Conservation (phyloP, 495 filamentous ascomycete genomes). For the Neurospora sublineolata region DNA sequence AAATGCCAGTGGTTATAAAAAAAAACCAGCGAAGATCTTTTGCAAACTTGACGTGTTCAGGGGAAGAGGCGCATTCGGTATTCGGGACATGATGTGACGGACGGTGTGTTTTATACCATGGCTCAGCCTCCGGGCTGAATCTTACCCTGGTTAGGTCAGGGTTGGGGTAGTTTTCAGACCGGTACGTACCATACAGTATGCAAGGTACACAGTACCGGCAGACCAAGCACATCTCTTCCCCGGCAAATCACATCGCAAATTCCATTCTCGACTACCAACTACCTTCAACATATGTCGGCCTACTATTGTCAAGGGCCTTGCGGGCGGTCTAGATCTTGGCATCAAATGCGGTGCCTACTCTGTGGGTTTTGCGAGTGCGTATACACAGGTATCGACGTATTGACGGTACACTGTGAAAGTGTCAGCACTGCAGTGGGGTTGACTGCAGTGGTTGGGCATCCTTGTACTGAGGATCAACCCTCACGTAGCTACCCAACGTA, state of each 20-base stretch:
- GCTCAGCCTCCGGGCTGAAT: background rate
- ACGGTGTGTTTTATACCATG: background rate
- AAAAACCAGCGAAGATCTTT: background rate
- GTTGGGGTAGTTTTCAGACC: background rate
- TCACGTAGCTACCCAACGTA: background rate
- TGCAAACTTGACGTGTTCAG: background rate
- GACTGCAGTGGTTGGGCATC: background rate
- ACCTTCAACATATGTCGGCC: background rate
- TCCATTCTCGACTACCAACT: background rate
- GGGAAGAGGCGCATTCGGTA: background rate
- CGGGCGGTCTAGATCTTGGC: accelerated
- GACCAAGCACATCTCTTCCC: background rate
- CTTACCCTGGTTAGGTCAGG: background rate
- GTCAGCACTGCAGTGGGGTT: background rate
- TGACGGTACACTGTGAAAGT: background rate
- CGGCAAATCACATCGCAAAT: background rate
- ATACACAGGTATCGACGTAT: background rate
- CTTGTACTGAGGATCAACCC: background rate
- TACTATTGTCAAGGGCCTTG: background rate
- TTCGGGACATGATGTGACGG: background rate
- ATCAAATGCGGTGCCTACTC: background rate
- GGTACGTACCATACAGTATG: background rate
- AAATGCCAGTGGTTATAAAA: background rate
- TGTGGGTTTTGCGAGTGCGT: background rate
- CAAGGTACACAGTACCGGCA: background rate